Evolutionary conservation across 306 rosid species (phyloP).

Genomic region (Macrotyloma uniflorum): DNA sequence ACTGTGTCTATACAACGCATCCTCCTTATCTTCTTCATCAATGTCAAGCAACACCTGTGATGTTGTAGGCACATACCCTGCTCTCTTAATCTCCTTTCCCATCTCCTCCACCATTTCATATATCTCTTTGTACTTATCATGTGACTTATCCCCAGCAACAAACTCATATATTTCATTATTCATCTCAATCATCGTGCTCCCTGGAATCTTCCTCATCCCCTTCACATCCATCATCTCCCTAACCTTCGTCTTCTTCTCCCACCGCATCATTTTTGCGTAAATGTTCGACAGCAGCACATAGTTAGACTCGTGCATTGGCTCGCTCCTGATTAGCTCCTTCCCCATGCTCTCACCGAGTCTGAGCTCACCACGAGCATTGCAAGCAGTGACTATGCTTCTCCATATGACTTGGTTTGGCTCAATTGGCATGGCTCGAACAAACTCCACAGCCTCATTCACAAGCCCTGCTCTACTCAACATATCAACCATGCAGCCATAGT

Average conservation of each 20-base stretch:
- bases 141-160: slow-evolving; percentile 90
- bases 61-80: slow-evolving; percentile 80
- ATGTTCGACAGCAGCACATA: slow-evolving; percentile 85
- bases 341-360: slow-evolving; percentile 77
- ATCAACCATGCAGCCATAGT: slow-evolving; percentile 92
- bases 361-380: slow-evolving; percentile 73
- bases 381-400: slow-evolving; percentile 73
- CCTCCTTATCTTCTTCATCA: slow-evolving; percentile 89
- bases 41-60: slow-evolving; percentile 85
- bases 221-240: slow-evolving; percentile 80
- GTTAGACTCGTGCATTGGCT: slow-evolving; percentile 77
- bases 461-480: slow-evolving; percentile 84
- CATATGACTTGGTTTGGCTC: slow-evolving; percentile 75
- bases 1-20: slow-evolving; percentile 74
- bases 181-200: slow-evolving; percentile 92
- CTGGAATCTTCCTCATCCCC: slow-evolving; percentile 84
- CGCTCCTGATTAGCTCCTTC: slow-evolving; percentile 56
- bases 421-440: slow-evolving; percentile 68
- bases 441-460: slow-evolving; percentile 73
- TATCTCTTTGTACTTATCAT: slow-evolving; percentile 61
- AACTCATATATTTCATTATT: slow-evolving; percentile 70
- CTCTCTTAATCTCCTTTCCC: slow-evolving; percentile 78
- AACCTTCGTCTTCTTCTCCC: slow-evolving; percentile 86
- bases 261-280: slow-evolving; percentile 71
- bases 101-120: slow-evolving; percentile 88